Conservation (phyloP, 345 rosid species). For the Eucalyptus albens region DNA sequence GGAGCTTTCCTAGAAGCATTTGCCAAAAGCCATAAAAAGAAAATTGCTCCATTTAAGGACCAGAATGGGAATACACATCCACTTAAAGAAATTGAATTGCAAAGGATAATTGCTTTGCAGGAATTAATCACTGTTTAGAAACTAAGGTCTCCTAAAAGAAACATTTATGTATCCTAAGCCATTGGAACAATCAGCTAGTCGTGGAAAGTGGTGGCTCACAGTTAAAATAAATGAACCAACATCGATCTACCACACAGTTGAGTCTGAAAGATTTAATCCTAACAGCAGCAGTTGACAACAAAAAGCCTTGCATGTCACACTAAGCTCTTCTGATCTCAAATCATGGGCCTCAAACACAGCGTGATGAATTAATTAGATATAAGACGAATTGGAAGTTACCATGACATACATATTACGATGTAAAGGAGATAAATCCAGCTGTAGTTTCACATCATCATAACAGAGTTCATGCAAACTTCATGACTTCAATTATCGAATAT, state of each 20-base stretch:
- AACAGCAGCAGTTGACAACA: not conserved
- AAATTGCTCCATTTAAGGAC: not conserved
- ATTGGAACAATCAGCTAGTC: not conserved
- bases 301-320: not conserved
- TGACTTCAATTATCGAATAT: not conserved
- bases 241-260: not conserved
- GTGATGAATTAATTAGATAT: not conserved
- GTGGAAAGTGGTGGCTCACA: not conserved
- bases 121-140: not conserved
- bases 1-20: not conserved
- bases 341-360: not conserved
- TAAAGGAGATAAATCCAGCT: not conserved
- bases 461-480: not conserved
- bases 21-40: not conserved
- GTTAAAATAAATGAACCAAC: not conserved
- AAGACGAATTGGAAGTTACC: not conserved
- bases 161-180: not conserved
- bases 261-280: not conserved
- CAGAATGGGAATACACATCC: not conserved
- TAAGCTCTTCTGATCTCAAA: not conserved
- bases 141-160: not conserved
- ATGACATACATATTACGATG: not conserved
- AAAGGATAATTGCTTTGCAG: not conserved
- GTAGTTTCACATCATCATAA: not conserved
- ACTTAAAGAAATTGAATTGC: not conserved